Evolutionary conservation across 2,329 filamentous ascomycete species (phyloP), one percentile per base, ranked within the genome.

Genomic region (Exophiala lecanii-corni): DNA sequence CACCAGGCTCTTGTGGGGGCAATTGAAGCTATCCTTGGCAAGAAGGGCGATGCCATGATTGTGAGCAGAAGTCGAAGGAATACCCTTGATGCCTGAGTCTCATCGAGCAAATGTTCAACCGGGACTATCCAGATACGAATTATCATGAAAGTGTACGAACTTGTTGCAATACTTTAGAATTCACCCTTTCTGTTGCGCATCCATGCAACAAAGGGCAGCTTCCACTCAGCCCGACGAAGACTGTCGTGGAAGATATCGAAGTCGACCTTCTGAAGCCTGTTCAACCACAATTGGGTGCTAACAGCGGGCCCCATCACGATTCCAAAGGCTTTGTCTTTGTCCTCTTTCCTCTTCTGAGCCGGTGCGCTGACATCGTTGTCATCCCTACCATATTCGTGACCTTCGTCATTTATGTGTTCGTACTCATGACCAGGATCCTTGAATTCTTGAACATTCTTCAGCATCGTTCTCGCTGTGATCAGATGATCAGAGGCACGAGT

Each of bases 401-500:
- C 86, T 38, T 81, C 81, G 59, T 95, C 88, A 20, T 81, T 78
- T 48, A 84, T 76, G 59, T 96, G 86, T 66, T 97, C 91, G 62
- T 91, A 96, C 4, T 86, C 87, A 61, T 96, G 91, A 0, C 84
- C 87, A 0, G 86, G 78, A 36, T 80, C 81, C 55, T 84, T 68
- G 2, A 89, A 87, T 3, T 79, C 81, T 41, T 79, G 79, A 15
- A 95, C 68, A 57, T 86, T 87, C 58, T 81, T 82, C 47, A 97
- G 65, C 89, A 98, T 95, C 62, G 95, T 87, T 46, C 89, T 75
- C 2, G 86, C 91, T 0, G 91, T 97, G 55, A 96, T 94, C 23
- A 98, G 72, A 65, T 98, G 92, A 62, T 98, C 92, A 59, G 94
- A 94, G 5, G 92, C 92, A 26, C 91, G 79, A 0, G 92, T 98